Base-by-base conservation (phyloP, 768 basidiomycete genomes). In the Dacryopinax primogenitus region DNA sequence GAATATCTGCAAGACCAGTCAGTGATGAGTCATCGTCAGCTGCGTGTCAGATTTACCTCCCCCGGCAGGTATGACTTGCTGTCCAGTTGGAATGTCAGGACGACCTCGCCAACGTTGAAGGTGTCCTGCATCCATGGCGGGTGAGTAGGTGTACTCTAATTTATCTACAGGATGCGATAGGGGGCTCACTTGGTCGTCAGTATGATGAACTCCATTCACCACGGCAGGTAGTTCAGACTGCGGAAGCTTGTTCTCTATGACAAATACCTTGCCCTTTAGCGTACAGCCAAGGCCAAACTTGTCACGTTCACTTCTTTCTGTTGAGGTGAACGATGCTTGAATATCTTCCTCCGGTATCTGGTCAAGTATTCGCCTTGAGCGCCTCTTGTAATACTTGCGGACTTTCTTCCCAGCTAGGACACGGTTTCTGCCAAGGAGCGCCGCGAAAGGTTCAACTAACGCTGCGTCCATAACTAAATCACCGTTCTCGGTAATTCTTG, bases 261-360 rank as follows among this genome's bases (percentile, higher is more conserved):
- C 51, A 15, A 30, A 11, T 28, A 58, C 51, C 51, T 58, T 58
- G 51, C 26, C 51, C 51, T 30, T 26, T 13, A 58, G 51, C 15
- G 51, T 58, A 30, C 51, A 28, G 51, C 51, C 51, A 6, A 58
- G 51, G 13, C 51, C 51, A 30, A 58, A 58, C 26, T 32, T 58
- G 51, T 58, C 30, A 21, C 51, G 51, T 32, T 26, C 30, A 9
- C 51, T 30, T 58, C 51, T 13, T 23, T 58, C 32, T 58, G 23
- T 30, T 58, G 51, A 58, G 51, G 3, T 58, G 26, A 58, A 15
- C 21, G 30, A 28, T 9, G 23, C 9, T 30, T 58, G 26, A 11
- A 58, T 58, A 30, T 58, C 51, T 15, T 13, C 26, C 51, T 58
- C 51, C 15, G 51, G 51, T 58, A 58, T 58, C 51, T 58, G 51